Percentiles rank a stretch among this genome's conserved stretches.
These are phyloP conservation scores for Tetrapisispora arboricola DNA, from an alignment of 805 yeast species.

Conservation along the genomic window DNA sequence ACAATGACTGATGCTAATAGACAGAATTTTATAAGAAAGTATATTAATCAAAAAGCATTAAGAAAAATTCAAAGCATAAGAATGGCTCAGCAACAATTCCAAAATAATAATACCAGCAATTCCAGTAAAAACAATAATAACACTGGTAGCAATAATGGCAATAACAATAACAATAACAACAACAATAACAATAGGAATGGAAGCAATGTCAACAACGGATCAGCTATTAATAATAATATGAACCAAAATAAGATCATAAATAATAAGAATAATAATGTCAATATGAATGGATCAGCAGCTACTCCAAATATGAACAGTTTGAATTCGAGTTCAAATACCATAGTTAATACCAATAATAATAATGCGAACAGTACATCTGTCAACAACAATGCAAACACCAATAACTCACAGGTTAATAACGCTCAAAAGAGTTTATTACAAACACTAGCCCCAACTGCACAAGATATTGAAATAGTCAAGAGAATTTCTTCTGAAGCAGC, in stretches of 20 bases:
- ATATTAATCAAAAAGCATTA: constrained; percentile 29
- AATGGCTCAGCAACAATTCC: constrained; percentile 16
- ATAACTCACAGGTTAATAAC: neutral
- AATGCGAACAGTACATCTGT: constrained; percentile 2
- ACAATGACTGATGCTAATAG: constrained; percentile 23
- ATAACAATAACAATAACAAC: neutral
- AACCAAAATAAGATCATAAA: neutral
- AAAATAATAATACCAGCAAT: neutral
- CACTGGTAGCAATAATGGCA: neutral
- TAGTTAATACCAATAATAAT: neutral
- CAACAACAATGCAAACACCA: constrained; percentile 5
- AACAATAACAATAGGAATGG: neutral
- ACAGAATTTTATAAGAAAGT: constrained; percentile 27
- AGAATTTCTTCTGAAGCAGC: constrained; percentile 61
- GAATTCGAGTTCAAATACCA: neutral
- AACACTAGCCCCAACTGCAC: constrained; percentile 40
- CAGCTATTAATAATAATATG: neutral
- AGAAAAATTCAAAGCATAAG: constrained; percentile 26
- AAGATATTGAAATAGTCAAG: constrained; percentile 51
- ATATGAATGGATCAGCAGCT: too few species aligned
- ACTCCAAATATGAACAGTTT: neutral
- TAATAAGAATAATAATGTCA: neutral
- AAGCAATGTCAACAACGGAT: neutral
- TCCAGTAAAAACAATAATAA: neutral
- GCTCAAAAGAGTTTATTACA: constrained; percentile 7